phyloP scores from a whole-genome alignment of 176 grass and related monocot genomes.

The Canna indica region DNA sequence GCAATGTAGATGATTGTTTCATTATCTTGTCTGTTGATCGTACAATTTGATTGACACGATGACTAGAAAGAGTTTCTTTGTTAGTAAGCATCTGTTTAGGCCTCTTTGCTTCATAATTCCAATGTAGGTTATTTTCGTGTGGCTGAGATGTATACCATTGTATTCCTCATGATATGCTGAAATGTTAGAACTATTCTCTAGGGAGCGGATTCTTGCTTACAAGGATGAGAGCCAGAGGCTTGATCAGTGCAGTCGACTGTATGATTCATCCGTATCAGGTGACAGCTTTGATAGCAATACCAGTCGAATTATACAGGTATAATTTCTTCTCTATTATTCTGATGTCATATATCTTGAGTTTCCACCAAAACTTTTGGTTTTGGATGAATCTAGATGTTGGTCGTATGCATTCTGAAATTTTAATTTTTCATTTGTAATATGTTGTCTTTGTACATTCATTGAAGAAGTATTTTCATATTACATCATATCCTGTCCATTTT shows the following conservation, averaged over 20 bases:
- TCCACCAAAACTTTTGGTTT: neutral
- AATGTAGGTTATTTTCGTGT: neutral
- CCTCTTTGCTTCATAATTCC: neutral
- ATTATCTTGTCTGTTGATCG: neutral
- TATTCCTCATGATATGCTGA: neutral
- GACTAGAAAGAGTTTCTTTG: too few relatives aligned
- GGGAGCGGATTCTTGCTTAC: constrained; percentile 46
- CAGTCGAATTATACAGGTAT: constrained; percentile 50
- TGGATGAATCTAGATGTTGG: too few relatives aligned
- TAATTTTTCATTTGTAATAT: too few relatives aligned
- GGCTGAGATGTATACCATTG: neutral
- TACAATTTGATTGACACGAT: neutral
- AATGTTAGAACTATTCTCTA: constrained; percentile 26
- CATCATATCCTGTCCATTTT: too few relatives aligned
- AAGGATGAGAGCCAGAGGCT: constrained; percentile 46
- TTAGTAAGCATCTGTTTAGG: too few relatives aligned
- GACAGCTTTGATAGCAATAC: constrained; percentile 44
- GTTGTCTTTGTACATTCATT: too few relatives aligned
- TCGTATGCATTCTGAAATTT: too few relatives aligned
- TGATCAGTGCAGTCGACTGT: constrained; percentile 45
- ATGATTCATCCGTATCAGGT: constrained; percentile 35
- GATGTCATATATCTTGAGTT: neutral
- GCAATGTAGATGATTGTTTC: neutral
- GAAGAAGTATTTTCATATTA: too few relatives aligned
- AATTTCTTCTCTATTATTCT: constrained; percentile 13